A percentile compares a stretch with the other conserved stretches of the same genome.
phyloP scores from a whole-genome alignment of 164 flowering plant genomes.

The Santalum album region DNA sequence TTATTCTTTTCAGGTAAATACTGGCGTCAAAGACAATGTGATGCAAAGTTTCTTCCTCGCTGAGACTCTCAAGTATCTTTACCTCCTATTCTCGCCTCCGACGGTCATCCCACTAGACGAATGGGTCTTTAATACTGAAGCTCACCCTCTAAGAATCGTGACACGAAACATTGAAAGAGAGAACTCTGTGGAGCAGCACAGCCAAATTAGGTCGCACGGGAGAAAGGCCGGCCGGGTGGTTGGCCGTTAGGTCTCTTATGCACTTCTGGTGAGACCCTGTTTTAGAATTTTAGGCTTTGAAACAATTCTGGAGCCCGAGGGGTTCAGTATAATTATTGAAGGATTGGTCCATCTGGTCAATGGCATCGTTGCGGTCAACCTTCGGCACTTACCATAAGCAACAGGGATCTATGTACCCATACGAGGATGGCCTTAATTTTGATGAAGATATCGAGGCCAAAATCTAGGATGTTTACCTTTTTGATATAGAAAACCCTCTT shows the following conservation, averaged over 20 bases:
- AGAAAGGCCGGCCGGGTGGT: slow-evolving; percentile 55
- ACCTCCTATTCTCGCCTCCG: slow-evolving; percentile 82
- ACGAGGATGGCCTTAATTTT: no score
- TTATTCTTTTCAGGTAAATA: slow-evolving; percentile 68
- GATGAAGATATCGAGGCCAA: no score
- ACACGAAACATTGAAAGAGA: slow-evolving; percentile 21
- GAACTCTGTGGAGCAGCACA: slow-evolving; percentile 16
- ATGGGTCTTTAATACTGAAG: slow-evolving; percentile 98
- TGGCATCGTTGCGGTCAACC: no score
- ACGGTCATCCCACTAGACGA: slow-evolving; percentile 69
- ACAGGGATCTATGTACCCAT: no score
- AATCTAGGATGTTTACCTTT: no score
- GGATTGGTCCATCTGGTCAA: no score
- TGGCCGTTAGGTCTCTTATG: slow-evolving; percentile 10
- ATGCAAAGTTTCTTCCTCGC: slow-evolving; percentile 98
- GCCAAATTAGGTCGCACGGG: slow-evolving; percentile 30
- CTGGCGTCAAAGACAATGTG: slow-evolving; percentile 85
- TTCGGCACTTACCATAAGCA: no score
- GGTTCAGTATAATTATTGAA: no score
- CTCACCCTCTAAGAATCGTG: slow-evolving; percentile 79
- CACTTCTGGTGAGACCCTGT: background rate
- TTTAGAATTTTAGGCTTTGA: background rate
- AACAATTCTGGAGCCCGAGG: slow-evolving; percentile 3
- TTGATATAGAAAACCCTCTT: no score
- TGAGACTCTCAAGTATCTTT: slow-evolving; percentile 86